These are phyloP conservation scores for Lepraria neglecta DNA, from an alignment of 495 filamentous ascomycete genomes.

Conservation along the genomic window DNA sequence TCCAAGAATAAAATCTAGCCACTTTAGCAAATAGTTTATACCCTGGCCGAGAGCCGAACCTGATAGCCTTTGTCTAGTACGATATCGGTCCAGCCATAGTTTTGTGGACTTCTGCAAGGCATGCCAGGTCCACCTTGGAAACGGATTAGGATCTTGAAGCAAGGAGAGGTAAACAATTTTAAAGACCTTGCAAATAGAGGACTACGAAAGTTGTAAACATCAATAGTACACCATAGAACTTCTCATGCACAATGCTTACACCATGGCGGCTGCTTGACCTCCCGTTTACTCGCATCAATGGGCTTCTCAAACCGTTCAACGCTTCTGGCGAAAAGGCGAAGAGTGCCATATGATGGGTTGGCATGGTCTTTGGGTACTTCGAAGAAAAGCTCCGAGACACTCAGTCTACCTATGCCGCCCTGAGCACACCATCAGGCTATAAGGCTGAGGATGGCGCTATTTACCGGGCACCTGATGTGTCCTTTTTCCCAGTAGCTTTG, in stretches of 20 bases:
- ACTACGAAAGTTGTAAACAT: neutral
- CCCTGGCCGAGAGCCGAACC: conserved; percentile 28
- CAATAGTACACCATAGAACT: neutral
- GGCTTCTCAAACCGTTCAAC: conserved; percentile 58
- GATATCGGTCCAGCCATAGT: conserved; percentile 56
- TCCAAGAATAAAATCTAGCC: conserved; percentile 70
- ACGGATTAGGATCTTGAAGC: neutral
- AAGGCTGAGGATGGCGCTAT: too few species aligned
- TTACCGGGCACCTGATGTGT: conserved; percentile 44
- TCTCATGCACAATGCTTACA: conserved; percentile 19
- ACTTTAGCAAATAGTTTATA: neutral
- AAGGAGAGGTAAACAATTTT: neutral
- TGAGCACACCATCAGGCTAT: neutral
- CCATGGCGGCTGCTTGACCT: conserved; percentile 53
- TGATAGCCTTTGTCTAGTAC: conserved; percentile 75
- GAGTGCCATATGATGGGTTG: conserved; percentile 50
- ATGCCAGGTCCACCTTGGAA: conserved; percentile 22
- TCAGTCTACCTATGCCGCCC: conserved; percentile 57
- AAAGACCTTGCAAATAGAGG: conserved; percentile 13
- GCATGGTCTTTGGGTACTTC: conserved; percentile 73
- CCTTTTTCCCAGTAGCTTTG: conserved; percentile 41
- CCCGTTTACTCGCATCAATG: conserved; percentile 44
- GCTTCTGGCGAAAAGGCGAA: conserved; percentile 72
- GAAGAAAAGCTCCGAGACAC: conserved; percentile 76
- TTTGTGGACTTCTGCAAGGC: conserved; percentile 50